A percentile compares a stretch with the other conserved stretches of the same genome.
phyloP scores from a whole-genome alignment of 176 grass and related monocot species.

The Aechmea fasciata region DNA sequence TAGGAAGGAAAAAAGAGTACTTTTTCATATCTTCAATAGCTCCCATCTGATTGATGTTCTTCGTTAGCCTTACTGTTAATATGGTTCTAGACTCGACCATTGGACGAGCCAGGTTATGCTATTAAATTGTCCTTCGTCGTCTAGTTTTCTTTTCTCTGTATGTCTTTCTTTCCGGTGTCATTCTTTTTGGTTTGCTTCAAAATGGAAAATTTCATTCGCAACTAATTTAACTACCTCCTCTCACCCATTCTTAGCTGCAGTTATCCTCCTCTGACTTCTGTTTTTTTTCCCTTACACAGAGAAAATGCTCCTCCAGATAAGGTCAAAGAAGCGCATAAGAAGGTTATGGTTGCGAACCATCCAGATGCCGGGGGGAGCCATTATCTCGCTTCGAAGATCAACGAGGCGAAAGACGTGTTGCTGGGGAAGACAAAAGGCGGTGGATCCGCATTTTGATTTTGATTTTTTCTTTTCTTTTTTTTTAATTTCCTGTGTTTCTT shows the following conservation, averaged over 20 bases:
- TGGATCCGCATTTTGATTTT: conserved; percentile 71
- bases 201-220: not conserved
- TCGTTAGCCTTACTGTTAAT: too few relatives aligned
- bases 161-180: not conserved
- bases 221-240: not conserved
- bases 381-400: conserved; percentile 95
- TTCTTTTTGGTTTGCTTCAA: not conserved
- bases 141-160: not conserved
- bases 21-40: too few relatives aligned
- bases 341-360: conserved; percentile 98
- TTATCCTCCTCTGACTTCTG: conserved; percentile 1
- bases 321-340: conserved; percentile 89
- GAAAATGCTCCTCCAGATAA: conserved; percentile 68
- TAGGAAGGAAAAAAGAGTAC: too few relatives aligned
- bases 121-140: too few relatives aligned
- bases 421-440: conserved; percentile 74
- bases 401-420: conserved; percentile 82
- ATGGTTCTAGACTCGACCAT: too few relatives aligned
- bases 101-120: too few relatives aligned
- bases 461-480: not conserved
- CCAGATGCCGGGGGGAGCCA: conserved; percentile 80
- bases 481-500: not conserved
- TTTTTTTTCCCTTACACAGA: conserved; percentile 25
- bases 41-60: too few relatives aligned
- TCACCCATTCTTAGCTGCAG: not conserved